Evolutionary conservation across 176 grass and related monocot genomes (phyloP).

Genomic region (Dactylis glomerata): DNA sequence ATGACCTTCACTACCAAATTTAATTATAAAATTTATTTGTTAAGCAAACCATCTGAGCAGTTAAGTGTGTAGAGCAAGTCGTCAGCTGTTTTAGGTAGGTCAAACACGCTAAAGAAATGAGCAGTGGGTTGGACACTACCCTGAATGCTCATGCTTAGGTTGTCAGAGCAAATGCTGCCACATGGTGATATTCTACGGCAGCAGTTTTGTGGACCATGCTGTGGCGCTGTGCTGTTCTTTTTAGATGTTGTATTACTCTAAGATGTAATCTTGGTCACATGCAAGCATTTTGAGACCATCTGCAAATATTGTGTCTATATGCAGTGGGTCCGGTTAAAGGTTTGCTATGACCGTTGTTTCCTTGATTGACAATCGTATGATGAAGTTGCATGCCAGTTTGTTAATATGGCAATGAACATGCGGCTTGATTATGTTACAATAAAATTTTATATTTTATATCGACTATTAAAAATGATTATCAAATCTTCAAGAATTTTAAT

Average conservation of each 20-base stretch:
- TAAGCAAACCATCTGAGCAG: neutral
- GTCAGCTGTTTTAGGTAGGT: slow-evolving; percentile 22
- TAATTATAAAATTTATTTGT: neutral
- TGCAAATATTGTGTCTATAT: too few relatives aligned
- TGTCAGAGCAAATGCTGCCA: slow-evolving; percentile 13
- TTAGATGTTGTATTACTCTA: neutral
- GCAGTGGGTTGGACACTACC: neutral
- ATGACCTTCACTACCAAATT: neutral
- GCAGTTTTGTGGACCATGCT: neutral
- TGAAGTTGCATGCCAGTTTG: too few relatives aligned
- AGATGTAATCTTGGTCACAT: too few relatives aligned
- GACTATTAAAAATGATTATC: too few relatives aligned
- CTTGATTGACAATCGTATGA: too few relatives aligned
- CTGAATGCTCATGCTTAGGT: slow-evolving; percentile 30
- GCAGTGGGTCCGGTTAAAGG: too few relatives aligned
- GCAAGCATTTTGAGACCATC: too few relatives aligned
- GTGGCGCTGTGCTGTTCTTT: neutral
- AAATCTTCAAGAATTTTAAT: too few relatives aligned
- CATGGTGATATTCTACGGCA: neutral
- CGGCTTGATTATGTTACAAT: too few relatives aligned
- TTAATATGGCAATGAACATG: too few relatives aligned
- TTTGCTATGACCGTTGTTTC: too few relatives aligned
- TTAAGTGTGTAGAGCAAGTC: neutral
- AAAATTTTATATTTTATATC: too few relatives aligned
- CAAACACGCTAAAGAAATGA: slow-evolving; percentile 34